These are phyloP conservation scores for Microsporum audouinii DNA, from an alignment of 2,329 filamentous ascomycete species.

Conservation along the genomic window DNA sequence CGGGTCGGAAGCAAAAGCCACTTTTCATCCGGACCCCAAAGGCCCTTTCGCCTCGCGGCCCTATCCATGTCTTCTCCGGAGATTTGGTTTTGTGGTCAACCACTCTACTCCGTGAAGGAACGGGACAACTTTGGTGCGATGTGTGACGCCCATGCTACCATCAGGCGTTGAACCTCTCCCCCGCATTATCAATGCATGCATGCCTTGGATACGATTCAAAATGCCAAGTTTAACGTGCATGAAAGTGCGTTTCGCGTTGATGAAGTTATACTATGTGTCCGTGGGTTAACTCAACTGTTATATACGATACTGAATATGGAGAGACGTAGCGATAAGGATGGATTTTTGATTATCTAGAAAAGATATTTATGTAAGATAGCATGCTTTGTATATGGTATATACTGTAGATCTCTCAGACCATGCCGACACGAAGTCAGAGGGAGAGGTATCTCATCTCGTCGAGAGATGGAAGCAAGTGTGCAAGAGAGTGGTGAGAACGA, in stretches of 20 bases:
- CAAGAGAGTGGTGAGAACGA: not conserved
- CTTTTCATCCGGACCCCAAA: not conserved
- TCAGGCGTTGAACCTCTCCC: too few relatives aligned
- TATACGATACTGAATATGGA: not conserved
- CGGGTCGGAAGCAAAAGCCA: not conserved
- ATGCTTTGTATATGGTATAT: slow-evolving; percentile 1
- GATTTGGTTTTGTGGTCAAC: not conserved
- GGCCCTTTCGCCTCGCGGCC: too few relatives aligned
- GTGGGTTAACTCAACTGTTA: not conserved
- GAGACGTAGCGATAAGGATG: not conserved
- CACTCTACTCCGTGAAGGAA: not conserved
- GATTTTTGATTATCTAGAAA: not conserved
- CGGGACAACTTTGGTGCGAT: not conserved
- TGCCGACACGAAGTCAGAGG: not conserved
- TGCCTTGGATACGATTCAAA: not conserved
- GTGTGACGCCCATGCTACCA: too few relatives aligned
- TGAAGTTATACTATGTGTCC: not conserved
- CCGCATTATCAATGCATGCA: not conserved
- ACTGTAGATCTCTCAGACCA: slow-evolving; percentile 1
- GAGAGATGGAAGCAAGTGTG: not conserved
- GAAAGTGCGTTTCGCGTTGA: not conserved
- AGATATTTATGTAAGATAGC: not conserved
- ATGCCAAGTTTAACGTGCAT: not conserved
- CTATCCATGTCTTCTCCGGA: too few relatives aligned
- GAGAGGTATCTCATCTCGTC: not conserved